Conservation (phyloP, 225 moss, liverwort and hornwort species). For the Thuidium tamariscinum region DNA sequence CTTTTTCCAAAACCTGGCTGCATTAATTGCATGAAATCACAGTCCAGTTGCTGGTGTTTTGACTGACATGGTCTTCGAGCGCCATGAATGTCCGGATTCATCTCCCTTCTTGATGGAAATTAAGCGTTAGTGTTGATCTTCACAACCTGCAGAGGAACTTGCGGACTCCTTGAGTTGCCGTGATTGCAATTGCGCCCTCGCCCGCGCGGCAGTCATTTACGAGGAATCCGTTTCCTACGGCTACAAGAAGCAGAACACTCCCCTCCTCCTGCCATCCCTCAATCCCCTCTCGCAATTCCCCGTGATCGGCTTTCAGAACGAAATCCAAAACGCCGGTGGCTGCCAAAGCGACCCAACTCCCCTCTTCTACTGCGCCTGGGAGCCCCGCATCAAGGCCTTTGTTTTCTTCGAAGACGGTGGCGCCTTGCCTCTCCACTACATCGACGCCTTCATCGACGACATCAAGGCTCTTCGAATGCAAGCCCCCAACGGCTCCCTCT, state of each 20-base stretch:
- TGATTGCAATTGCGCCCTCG: neutral
- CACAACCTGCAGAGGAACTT: neutral
- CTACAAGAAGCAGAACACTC: neutral
- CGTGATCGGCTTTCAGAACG: constrained; percentile 10
- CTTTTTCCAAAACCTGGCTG: neutral
- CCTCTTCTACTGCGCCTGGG: constrained; percentile 20
- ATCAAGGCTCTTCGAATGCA: constrained; percentile 15
- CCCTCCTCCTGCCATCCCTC: neutral
- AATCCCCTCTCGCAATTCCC: neutral
- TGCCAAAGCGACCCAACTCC: neutral
- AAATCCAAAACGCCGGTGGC: neutral
- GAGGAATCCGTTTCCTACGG: neutral
- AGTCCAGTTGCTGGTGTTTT: neutral
- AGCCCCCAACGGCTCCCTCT: neutral
- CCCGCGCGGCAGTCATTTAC: neutral
- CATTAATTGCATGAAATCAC: neutral
- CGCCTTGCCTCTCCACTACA: neutral
- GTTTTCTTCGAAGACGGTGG: neutral
- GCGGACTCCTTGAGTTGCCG: neutral
- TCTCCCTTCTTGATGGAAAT: neutral
- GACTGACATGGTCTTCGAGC: neutral
- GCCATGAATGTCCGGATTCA: neutral
- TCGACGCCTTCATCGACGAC: constrained; percentile 27
- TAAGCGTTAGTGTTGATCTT: neutral
- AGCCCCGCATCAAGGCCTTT: neutral